These are phyloP conservation scores for Colletotrichum sidae DNA, from an alignment of 2,329 filamentous ascomycete species.

Conservation along the genomic window DNA sequence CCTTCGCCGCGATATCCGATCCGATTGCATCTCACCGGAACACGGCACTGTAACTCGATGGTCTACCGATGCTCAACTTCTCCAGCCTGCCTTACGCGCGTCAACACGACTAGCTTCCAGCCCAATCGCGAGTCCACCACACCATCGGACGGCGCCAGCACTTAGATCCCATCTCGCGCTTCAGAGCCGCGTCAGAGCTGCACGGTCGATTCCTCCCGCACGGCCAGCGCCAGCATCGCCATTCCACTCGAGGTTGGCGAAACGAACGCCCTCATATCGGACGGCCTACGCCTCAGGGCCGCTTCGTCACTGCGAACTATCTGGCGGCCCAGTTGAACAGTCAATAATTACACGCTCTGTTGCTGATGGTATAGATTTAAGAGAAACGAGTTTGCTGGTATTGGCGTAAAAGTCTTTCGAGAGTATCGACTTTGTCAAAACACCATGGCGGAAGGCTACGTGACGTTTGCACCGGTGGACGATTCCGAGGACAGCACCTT, in stretches of 20 bases:
- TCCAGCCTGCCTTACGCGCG: conserved; percentile 9
- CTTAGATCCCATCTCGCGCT: background rate
- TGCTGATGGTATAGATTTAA: background rate
- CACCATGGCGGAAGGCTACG: conserved; percentile 1
- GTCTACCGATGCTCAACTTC: conserved; percentile 6
- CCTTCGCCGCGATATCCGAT: conserved; percentile 11
- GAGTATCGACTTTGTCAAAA: background rate
- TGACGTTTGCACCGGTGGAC: background rate
- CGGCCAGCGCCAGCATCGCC: conserved; percentile 13
- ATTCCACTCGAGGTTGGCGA: conserved; percentile 22
- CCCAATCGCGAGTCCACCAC: background rate
- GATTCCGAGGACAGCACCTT: conserved; percentile 1
- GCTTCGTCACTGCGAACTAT: conserved; percentile 35
- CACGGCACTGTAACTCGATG: background rate
- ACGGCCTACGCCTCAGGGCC: background rate
- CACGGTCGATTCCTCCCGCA: conserved; percentile 17
- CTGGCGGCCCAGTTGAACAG: background rate
- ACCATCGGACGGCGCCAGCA: conserved; percentile 10
- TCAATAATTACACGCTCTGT: background rate
- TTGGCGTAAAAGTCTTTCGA: background rate
- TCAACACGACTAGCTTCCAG: background rate
- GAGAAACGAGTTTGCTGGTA: background rate
- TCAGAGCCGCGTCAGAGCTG: conserved; percentile 18
- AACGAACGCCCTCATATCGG: conserved; percentile 32
- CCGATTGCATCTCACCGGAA: conserved; percentile 1